Evolutionary conservation across 208 protist species (phyloP), one percentile per base, ranked within the genome.

Genomic region (Porcisia hertigi): DNA sequence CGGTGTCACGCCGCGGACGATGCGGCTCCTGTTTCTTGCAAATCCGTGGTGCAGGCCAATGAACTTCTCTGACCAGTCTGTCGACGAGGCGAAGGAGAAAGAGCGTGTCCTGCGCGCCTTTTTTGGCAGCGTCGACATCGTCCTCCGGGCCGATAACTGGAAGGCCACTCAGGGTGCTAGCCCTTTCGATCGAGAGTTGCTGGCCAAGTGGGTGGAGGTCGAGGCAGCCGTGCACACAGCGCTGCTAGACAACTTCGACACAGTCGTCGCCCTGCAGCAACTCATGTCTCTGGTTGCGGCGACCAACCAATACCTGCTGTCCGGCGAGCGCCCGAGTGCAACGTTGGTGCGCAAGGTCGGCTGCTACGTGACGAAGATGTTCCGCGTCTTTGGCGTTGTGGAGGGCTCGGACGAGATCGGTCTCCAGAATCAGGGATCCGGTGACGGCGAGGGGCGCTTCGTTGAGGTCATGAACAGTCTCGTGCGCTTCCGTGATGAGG

Each of bases 1-100:
- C 54, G 87, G 81, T 23, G 92, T 94, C 67, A 91, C 79, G 12
- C 82, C 95, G 64, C 83, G 90, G 8, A 77, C 85, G 71, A 96
- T 99, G 77, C 94, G 98, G 55, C 79, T 99, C 39, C 84, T 99
- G 54, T 99, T 99, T 80, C 88, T 99, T 1, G 77, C 97, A 9
- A 97, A 99, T 67, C 66, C 63, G 12, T 99, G 95, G 88, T 58
- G 94, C 69, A 89, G 88, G 75, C 76, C 86, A 30, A 94, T 99
- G 88, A 97, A 99, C 76, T 99, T 98, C 88, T 92, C 86, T 25
- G 85, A 96, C 58, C 84, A 98, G 69, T 94, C 89, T 3, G 96
- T 99, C 69, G 86, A 92, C 76, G 91, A 97, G 58, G 90, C 92
- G 25, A 85, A 84, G 41, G 79, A 93, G 55, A 82, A 86, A n/a